Conservation (phyloP, 805 yeast species). For the Crinitomyces ghanaensis region DNA sequence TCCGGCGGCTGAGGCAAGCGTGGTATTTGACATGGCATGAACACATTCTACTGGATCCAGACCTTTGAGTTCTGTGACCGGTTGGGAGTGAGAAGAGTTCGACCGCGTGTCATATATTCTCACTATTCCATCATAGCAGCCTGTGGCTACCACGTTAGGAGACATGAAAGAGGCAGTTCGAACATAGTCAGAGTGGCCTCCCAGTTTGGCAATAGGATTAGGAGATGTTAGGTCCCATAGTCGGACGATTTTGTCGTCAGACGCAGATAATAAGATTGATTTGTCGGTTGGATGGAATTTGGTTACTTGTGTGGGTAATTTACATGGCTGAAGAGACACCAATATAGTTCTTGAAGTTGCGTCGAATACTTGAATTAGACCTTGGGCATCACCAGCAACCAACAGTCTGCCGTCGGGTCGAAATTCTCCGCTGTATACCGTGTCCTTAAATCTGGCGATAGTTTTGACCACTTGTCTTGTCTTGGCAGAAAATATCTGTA, state of each 20-base stretch:
- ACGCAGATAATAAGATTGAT: conserved; percentile 71
- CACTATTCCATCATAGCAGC: conserved; percentile 84
- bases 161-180: conserved; percentile 74
- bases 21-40: conserved; percentile 59
- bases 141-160: conserved; percentile 75
- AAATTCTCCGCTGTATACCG: conserved; percentile 85
- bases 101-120: conserved; percentile 75
- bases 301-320: conserved; percentile 87
- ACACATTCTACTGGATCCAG: conserved; percentile 78
- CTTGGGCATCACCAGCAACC: conserved; percentile 93
- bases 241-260: conserved; percentile 82
- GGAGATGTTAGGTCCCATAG: conserved; percentile 80
- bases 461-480: conserved; percentile 87
- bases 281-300: conserved; percentile 73
- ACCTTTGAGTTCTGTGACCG: conserved; percentile 60
- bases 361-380: conserved; percentile 84
- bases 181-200: conserved; percentile 77
- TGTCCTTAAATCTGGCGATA: conserved; percentile 77
- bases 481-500: conserved; percentile 87
- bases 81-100: conserved; percentile 30
- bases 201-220: conserved; percentile 60
- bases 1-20: conserved; percentile 75
- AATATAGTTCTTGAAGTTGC: conserved; percentile 68
- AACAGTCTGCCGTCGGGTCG: conserved; percentile 83
- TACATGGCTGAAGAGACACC: conserved; percentile 70